Base-by-base conservation (phyloP, 768 basidiomycete species). In the Serendipita sp. region DNA sequence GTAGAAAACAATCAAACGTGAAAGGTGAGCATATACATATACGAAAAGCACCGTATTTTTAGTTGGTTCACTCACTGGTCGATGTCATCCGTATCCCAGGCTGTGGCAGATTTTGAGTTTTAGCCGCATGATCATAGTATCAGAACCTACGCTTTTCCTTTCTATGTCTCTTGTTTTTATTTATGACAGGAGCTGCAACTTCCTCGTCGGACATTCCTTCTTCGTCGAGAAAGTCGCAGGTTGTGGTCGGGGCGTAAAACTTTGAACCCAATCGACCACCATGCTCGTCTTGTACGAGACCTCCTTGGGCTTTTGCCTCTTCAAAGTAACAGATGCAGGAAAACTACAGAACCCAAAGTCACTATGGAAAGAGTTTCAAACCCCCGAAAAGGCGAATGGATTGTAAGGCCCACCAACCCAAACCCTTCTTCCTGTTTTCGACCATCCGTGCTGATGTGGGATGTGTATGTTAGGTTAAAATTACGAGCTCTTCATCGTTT, bases 201-300 rank as follows among this genome's bases (percentile, higher is more conserved):
- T 58, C 66, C 42, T 75, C 72, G 48, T 78, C 78, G 24, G 77
- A 75, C 76, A 78, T 79, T 42, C 30, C 48, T 14, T n/a, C 30
- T 30, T 30, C 11, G 63, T 42, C 17, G 26, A 22, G 64, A 51
- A 67, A 63, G 63, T 45, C 44, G 48, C 44, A 48, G 24, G 34
- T 31, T 20, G 16, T 58, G 60, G 24, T 28, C 30, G 20, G 31
- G 17, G 60, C 51, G 62, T n/a, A 63, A 63, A 26, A 48, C 42
- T 62, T 38, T 50, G n/a, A 60, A 20, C 62, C 42, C 5, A n/a
- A n/a, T 60, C 53, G 33, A 58, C 53, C 62, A 68, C 24, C 63
- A 98, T 98, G 93, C 82, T 97, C 74, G 94, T 98, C 48, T 80
- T 99, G 66, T 92, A 93, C 77, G 96, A 98, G 78, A 93, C 92